Base-by-base conservation (phyloP, 768 basidiomycete species). In the Cyclocybe cylindracea region DNA sequence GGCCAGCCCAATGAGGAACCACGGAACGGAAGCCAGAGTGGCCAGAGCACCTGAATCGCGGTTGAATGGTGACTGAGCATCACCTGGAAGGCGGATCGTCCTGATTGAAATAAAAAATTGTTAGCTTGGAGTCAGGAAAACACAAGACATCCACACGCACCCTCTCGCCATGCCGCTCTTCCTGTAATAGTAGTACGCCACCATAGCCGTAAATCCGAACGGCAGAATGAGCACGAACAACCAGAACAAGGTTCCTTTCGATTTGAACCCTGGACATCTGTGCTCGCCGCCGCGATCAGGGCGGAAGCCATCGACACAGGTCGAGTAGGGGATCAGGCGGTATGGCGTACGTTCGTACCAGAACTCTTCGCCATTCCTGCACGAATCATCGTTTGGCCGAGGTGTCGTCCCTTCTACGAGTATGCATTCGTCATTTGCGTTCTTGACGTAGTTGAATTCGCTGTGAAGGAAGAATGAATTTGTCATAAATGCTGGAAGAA, bases 311-410 rank as follows among this genome's bases (percentile, higher is more conserved):
- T 84, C 94, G 47, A 85, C 82, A 66, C 97, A 99, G 16, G 77
- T 82, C 34, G 95, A 96, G 67, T 89, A 89, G 1, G 89, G 89
- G 43, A 98, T 91, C 69, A 91, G 87, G 45, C 94, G 89, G 65
- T 96, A 96, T 4, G 86, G 73, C 0, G 96, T 98, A 24, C 94
- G 85, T 46, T 93, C 94, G 65, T 94, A 98, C 97, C 97, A 99
- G 66, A 78, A 91, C 3, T 87, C 84, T 40, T 85, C 85, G 14
- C 75, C 80, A 47, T 69, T 68, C 16, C 70, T 73, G 61, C 91
- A 94, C 4, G 80, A 76, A 29, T 79, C 78, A 36, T 94, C 91
- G 24, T 74, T 57, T 0, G 79, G 66, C 9, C 89, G 77, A 0
- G 94, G 79, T 3, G 69, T 66, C 0, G 86, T 87, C 9, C 89